A percentile compares a stretch with the other conserved stretches of the same genome.
phyloP scores from a whole-genome alignment of 331 rosid genomes.

The Malus hybrid region DNA sequence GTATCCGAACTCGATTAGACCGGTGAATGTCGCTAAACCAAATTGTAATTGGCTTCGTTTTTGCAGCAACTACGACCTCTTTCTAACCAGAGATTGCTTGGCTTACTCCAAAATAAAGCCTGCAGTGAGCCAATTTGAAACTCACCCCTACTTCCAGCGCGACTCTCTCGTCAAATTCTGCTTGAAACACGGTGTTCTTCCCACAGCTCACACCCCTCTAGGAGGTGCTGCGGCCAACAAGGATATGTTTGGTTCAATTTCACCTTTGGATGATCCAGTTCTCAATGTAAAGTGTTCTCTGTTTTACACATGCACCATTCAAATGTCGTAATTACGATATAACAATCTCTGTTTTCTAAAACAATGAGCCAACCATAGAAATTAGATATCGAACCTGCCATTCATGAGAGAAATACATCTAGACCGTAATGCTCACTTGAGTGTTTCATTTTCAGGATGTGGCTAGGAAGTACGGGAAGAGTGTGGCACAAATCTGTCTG shows the following conservation, averaged over 20 bases:
- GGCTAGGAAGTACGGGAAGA: conserved; percentile 54
- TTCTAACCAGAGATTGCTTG: conserved; percentile 79
- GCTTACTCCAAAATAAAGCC: conserved; percentile 90
- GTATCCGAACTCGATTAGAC: no score
- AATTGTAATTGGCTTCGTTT: neutral
- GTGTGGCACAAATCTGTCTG: conserved; percentile 61
- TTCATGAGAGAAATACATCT: no score
- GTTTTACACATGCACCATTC: no score
- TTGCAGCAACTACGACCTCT: conserved; percentile 85
- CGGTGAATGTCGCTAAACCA: neutral
- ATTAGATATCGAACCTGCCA: no score
- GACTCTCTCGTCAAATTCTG: conserved; percentile 73
- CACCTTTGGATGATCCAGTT: conserved; percentile 65
- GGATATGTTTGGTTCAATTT: conserved; percentile 65
- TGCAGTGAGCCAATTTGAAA: conserved; percentile 87
- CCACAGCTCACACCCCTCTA: conserved; percentile 87
- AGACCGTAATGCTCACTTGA: no score
- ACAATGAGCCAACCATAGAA: no score
- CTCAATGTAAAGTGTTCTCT: conserved; percentile 47
- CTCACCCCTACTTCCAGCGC: conserved; percentile 90
- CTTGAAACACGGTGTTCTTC: conserved; percentile 59
- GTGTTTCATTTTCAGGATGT: conserved; percentile 31
- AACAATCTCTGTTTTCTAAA: no score
- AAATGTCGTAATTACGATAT: no score
- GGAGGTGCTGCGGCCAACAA: conserved; percentile 79